Percentiles rank a stretch among this genome's conserved stretches.
phyloP scores from a whole-genome alignment of 1,139 yeast genomes.

The Yamadazyma dendronema region DNA sequence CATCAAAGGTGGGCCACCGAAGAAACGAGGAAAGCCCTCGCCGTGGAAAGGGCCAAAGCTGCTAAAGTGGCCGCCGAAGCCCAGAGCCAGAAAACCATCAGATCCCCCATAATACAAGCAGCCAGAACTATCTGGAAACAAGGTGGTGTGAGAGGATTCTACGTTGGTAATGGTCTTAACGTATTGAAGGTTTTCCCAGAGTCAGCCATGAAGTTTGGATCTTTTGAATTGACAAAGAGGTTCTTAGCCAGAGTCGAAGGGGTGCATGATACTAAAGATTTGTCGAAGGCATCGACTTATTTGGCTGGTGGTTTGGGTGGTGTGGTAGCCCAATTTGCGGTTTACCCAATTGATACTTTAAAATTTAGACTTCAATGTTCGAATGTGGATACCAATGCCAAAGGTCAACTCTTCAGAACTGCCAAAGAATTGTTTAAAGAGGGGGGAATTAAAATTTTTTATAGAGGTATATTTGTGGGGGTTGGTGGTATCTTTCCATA shows the following conservation, averaged over 20 bases:
- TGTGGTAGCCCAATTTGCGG: conserved; percentile 85
- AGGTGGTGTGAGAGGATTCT: conserved; percentile 85
- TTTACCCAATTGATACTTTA: conserved; percentile 94
- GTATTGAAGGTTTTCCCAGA: conserved; percentile 95
- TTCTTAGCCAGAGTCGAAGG: conserved; percentile 78
- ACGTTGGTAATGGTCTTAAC: conserved; percentile 93
- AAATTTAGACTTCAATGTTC: conserved; percentile 85
- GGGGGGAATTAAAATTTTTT: conserved; percentile 78
- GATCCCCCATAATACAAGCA: conserved; percentile 77
- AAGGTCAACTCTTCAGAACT: conserved; percentile 65
- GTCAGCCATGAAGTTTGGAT: conserved; percentile 95
- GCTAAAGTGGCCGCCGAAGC: neutral
- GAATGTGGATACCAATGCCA: conserved; percentile 54
- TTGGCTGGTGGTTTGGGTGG: conserved; percentile 97
- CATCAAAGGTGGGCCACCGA: conserved; percentile 35
- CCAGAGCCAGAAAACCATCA: conserved; percentile 34
- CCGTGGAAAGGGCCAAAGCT: neutral
- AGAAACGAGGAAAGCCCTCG: conserved; percentile 17
- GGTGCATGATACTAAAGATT: conserved; percentile 63
- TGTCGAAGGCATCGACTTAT: conserved; percentile 79
- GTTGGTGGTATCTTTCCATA: conserved; percentile 94
- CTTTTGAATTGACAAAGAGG: conserved; percentile 85
- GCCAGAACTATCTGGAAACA: conserved; percentile 79
- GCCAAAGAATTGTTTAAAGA: conserved; percentile 74
- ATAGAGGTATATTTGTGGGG: conserved; percentile 86